Evolutionary conservation across 768 basidiomycete species (phyloP).

Genomic region (Lyophyllum decastes): DNA sequence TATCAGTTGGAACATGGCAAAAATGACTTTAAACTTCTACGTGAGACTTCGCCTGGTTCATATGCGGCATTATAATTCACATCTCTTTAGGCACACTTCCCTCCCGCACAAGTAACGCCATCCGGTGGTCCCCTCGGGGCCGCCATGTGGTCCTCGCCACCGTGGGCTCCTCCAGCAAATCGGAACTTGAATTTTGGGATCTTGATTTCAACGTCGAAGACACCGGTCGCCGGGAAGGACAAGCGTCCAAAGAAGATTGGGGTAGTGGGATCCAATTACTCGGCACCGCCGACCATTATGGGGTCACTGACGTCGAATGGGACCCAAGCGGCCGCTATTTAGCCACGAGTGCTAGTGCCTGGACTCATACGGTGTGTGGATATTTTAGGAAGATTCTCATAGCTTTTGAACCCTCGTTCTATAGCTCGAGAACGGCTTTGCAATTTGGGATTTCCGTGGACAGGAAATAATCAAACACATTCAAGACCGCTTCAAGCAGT

Average conservation of each 20-base stretch:
- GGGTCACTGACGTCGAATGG: slow-evolving; percentile 98
- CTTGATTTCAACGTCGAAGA: slow-evolving; percentile 84
- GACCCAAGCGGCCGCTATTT: slow-evolving; percentile 95
- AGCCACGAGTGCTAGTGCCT: slow-evolving; percentile 90
- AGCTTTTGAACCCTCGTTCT: slow-evolving; percentile 10
- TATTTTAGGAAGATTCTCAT: slow-evolving; percentile 5
- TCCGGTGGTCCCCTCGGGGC: slow-evolving; percentile 96
- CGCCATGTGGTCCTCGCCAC: slow-evolving; percentile 96
- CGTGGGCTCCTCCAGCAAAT: slow-evolving; percentile 92
- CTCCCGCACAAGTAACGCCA: slow-evolving; percentile 85
- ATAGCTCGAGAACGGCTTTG: slow-evolving; percentile 95
- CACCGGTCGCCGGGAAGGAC: slow-evolving; percentile 48
- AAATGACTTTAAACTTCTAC: slow-evolving; percentile 91
- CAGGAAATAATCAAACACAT: slow-evolving; percentile 89
- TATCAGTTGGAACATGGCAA: slow-evolving; percentile 92
- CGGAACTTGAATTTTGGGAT: slow-evolving; percentile 99
- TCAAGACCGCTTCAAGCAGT: slow-evolving; percentile 96
- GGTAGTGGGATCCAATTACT: slow-evolving; percentile 85
- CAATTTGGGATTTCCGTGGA: slow-evolving; percentile 98
- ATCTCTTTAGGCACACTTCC: slow-evolving; percentile 66
- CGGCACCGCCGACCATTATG: slow-evolving; percentile 90
- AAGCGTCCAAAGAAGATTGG: slow-evolving; percentile 69
- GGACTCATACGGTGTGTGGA: slow-evolving; percentile 83
- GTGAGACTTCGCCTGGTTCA: slow-evolving; percentile 42
- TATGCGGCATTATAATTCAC: slow-evolving; percentile 9